These are phyloP conservation scores for Phytomonas francai DNA, from an alignment of 208 protist genomes.

Conservation along the genomic window DNA sequence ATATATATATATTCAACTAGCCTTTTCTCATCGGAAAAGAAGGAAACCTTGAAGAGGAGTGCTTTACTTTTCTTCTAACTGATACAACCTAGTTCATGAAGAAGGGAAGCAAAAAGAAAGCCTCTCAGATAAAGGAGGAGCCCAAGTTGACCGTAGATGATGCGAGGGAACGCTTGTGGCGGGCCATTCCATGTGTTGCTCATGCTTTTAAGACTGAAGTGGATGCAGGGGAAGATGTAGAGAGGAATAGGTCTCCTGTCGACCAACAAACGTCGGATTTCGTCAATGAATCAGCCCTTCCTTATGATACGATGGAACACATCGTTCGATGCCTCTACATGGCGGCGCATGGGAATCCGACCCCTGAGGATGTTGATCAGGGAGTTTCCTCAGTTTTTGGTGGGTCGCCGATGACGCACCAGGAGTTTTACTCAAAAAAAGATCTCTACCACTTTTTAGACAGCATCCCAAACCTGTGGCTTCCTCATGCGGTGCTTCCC, in stretches of 20 bases:
- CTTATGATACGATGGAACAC: constrained; percentile 39
- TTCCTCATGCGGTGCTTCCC: constrained; percentile 22
- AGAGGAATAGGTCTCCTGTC: not conserved
- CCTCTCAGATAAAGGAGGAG: not conserved
- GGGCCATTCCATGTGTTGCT: constrained; percentile 42
- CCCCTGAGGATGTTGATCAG: constrained; percentile 26
- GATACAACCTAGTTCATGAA: not conserved
- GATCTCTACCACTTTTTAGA: constrained; percentile 45
- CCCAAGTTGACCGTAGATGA: constrained; percentile 32
- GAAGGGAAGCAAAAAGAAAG: not conserved
- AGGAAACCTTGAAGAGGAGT: not conserved
- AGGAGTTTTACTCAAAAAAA: constrained; percentile 21
- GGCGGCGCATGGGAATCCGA: constrained; percentile 57
- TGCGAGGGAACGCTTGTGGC: constrained; percentile 57
- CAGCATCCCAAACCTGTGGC: constrained; percentile 31
- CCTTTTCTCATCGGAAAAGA: not conserved
- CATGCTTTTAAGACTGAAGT: not conserved
- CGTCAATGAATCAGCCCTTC: constrained; percentile 11
- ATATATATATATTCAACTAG: not conserved
- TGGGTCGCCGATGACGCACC: not conserved
- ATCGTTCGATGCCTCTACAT: constrained; percentile 56
- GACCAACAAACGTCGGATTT: not conserved
- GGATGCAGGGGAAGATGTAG: not conserved
- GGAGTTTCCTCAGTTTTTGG: constrained; percentile 29
- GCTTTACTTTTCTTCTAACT: not conserved